Evolutionary conservation across 2,329 filamentous ascomycete genomes (phyloP).

Genomic region (Clonostachys sp.): DNA sequence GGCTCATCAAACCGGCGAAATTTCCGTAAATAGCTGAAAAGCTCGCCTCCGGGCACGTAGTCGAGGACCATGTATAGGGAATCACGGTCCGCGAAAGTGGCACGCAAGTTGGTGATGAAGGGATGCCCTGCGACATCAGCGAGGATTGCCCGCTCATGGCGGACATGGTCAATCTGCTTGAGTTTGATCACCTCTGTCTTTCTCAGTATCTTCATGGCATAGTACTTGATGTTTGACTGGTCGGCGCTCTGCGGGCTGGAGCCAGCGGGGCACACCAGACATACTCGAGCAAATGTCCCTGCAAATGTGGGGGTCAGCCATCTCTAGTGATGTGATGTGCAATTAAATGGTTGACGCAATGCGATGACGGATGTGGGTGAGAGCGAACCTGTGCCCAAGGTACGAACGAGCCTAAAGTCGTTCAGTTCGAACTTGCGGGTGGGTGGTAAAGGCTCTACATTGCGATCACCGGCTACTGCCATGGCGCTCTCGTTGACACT

Average conservation of each 20-base stretch:
- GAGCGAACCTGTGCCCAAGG: slow-evolving; percentile 65
- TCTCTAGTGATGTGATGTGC: neutral
- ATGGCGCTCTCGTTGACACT: no score
- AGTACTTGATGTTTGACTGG: slow-evolving; percentile 46
- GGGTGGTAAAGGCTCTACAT: slow-evolving; percentile 11
- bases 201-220: slow-evolving; percentile 75
- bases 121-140: slow-evolving; percentile 74
- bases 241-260: slow-evolving; percentile 22
- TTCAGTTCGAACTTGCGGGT: slow-evolving; percentile 22
- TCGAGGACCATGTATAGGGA: slow-evolving; percentile 81
- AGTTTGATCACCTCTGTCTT: slow-evolving; percentile 72
- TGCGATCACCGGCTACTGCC: no score
- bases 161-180: slow-evolving; percentile 83
- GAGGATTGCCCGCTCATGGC: slow-evolving; percentile 76
- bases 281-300: slow-evolving; percentile 81
- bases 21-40: slow-evolving; percentile 78
- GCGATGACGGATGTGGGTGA: neutral
- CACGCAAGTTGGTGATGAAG: slow-evolving; percentile 76
- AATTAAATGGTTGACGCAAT: neutral
- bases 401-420: slow-evolving; percentile 72
- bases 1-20: slow-evolving; percentile 75
- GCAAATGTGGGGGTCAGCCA: neutral
- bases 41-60: slow-evolving; percentile 78
- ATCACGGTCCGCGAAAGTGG: slow-evolving; percentile 75
- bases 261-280: slow-evolving; percentile 64